Conservation (phyloP, 2,329 filamentous ascomycete species). For the Balansia obtecta region DNA sequence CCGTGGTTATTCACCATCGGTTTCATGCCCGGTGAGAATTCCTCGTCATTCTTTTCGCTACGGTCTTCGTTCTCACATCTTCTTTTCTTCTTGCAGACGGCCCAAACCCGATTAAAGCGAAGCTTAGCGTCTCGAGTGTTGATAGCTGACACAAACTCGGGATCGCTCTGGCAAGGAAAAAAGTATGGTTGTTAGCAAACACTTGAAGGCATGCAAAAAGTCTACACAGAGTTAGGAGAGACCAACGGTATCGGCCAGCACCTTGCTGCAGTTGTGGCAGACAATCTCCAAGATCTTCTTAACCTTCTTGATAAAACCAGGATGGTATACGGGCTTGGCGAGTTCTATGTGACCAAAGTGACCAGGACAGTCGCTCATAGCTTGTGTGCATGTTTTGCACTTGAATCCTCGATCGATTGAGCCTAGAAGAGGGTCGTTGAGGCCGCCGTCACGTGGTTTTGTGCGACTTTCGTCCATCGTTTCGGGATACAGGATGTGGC, state of each 20-base stretch:
- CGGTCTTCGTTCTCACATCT: conserved; percentile 71
- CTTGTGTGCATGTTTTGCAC: conserved; percentile 92
- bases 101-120: conserved; percentile 87
- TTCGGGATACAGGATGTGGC: conserved; percentile 94
- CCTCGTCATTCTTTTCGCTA: conserved; percentile 55
- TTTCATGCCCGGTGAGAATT: conserved; percentile 49
- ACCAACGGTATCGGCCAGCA: conserved; percentile 97
- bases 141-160: conserved; percentile 71
- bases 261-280: conserved; percentile 97
- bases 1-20: conserved; percentile 53
- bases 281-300: conserved; percentile 99
- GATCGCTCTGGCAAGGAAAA: conserved; percentile 53
- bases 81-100: conserved; percentile 78
- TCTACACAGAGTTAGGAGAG: conserved; percentile 39
- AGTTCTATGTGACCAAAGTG: conserved; percentile 99
- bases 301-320: conserved; percentile 95
- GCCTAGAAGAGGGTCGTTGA: conserved; percentile 91
- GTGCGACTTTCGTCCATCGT: conserved; percentile 96
- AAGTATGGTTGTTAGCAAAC: conserved; percentile 43
- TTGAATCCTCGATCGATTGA: conserved; percentile 93
- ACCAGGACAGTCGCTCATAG: conserved; percentile 90
- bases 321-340: conserved; percentile 87
- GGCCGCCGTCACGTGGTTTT: conserved; percentile 77
- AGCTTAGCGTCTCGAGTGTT: conserved; percentile 82
- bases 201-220: conserved; percentile 32